Evolutionary conservation across 495 filamentous ascomycete genomes (phyloP).

Genomic region (Neurospora pannonica): DNA sequence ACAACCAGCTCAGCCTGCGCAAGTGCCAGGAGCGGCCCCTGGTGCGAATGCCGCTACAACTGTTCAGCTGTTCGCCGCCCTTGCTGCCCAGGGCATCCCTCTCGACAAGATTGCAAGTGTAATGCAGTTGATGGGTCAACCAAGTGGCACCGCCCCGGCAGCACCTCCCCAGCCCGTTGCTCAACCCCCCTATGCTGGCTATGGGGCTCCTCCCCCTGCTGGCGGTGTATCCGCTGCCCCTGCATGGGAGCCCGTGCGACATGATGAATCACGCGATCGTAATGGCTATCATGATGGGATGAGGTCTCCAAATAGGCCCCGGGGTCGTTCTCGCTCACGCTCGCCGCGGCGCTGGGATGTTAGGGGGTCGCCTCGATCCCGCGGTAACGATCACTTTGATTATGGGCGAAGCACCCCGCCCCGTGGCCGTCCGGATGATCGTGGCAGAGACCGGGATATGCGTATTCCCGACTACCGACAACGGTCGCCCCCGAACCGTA

Average conservation of each 20-base stretch:
- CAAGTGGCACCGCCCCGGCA: conserved; percentile 9
- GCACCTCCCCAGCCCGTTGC: conserved; percentile 12
- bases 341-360: conserved; percentile 60
- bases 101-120: conserved; percentile 38
- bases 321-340: conserved; percentile 65
- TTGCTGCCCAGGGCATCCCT: conserved; percentile 35
- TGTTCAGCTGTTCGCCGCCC: conserved; percentile 42
- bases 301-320: conserved; percentile 50
- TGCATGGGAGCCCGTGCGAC: conserved; percentile 27
- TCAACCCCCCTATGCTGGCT: conserved; percentile 17
- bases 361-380: conserved; percentile 31
- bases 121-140: conserved; percentile 32
- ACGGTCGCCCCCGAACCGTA: conserved; percentile 62
- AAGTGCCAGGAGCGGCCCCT: conserved; percentile 28
- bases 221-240: conserved; percentile 20
- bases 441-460: conserved; percentile 45
- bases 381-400: conserved; percentile 31
- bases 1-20: conserved; percentile 10
- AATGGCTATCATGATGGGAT: conserved; percentile 42
- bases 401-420: conserved; percentile 26
- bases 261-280: conserved; percentile 52
- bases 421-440: conserved; percentile 49
- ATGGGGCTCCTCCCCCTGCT: conserved; percentile 17
- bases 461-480: conserved; percentile 68
- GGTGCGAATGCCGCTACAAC: conserved; percentile 22